Evolutionary conservation across 2,329 filamentous ascomycete species (phyloP), one percentile per base, ranked within the genome.

Genomic region (Stagonosporopsis tanaceti): DNA sequence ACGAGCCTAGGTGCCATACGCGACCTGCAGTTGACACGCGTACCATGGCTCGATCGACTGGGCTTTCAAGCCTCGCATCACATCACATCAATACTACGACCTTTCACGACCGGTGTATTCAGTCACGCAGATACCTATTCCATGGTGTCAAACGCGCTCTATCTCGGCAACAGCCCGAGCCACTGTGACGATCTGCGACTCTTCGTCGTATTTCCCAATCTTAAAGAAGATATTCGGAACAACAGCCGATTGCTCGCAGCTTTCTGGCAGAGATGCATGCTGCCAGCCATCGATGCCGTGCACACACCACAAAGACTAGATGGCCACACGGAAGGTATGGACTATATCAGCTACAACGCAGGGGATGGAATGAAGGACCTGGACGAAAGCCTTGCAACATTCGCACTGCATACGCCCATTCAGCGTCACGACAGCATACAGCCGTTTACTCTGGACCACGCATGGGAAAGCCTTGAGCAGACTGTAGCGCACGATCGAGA

Each of bases 181-280:
- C 25, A 51, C 9, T 46, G 37, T 15, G 53, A 57, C n/a, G 53
- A 57, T 28, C 30, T 57, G 15, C 41, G 53, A 32, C 30, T 57
- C 2, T 57, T 57, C 30, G 47, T 56, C 1, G 35, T 45, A 6
- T 51, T 57, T 20, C 53, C 53, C 5, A 45, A 42, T 5, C 37
- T 57, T 8, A 42, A 22, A 6, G 41, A 47, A 38, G 53, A 56
- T 6, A 56, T 50, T 4, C 47, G 53, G 4, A 51, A 47, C 9
- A 57, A 57, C 28, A 57, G 53, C 32, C 42, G 47, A 44, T 42
- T 51, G 1, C 15, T 57, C 12, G 53, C 53, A 6, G 47, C 17
- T 6, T 57, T 57, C 15, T 57, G 53, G 53, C 53, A 57, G 37
- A 42, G 37, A 27, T 57, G 53, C 12, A 57, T 57, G 47, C 37